phyloP scores from a whole-genome alignment of 495 filamentous ascomycete genomes.

The Xylaria bambusicola region DNA sequence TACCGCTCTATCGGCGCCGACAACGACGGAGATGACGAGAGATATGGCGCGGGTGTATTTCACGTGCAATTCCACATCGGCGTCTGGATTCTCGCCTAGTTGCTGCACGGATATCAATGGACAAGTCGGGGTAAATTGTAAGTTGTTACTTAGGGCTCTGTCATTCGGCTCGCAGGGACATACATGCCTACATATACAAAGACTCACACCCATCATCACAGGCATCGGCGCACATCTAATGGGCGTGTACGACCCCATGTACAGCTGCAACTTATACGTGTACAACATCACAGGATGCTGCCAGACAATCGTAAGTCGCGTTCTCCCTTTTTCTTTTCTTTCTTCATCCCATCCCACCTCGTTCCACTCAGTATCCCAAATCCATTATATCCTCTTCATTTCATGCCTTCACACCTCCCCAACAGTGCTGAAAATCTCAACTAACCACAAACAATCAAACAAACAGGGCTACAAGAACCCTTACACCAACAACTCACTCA shows the following conservation, averaged over 20 bases:
- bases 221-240: conserved; percentile 29
- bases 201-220: no score
- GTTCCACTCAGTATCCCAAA: no score
- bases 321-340: neutral
- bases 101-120: conserved; percentile 34
- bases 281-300: conserved; percentile 37
- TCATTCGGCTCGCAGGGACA: no score
- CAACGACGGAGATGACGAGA: neutral
- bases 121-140: conserved; percentile 34
- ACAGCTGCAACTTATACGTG: conserved; percentile 33
- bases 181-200: no score
- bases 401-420: no score
- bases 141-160: no score
- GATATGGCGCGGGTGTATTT: conserved; percentile 22
- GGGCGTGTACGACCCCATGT: conserved; percentile 27
- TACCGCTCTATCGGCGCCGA: conserved; percentile 22
- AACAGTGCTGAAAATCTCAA: no score
- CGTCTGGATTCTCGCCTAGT: conserved; percentile 26
- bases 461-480: conserved; percentile 33
- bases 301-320: conserved; percentile 29
- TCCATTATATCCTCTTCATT: no score
- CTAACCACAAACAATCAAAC: neutral
- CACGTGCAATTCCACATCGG: conserved; percentile 25
- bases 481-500: conserved; percentile 28
- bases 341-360: no score